Evolutionary conservation across 2,329 filamentous ascomycete species (phyloP).

Genomic region (Fusarium heterosporum): DNA sequence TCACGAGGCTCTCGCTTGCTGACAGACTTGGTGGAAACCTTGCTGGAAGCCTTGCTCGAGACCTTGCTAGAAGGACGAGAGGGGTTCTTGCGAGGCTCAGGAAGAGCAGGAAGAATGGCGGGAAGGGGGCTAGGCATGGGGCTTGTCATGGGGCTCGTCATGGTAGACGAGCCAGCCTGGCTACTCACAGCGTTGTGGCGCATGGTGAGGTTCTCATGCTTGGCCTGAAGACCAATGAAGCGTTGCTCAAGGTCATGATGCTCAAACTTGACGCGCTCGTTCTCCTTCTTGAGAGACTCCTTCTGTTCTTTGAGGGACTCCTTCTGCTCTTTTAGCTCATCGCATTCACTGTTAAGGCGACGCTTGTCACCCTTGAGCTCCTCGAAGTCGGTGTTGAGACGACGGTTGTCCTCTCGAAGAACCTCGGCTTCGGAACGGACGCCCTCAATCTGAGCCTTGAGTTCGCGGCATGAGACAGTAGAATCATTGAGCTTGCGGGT

Average conservation of each 20-base stretch:
- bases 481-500: slow-evolving; percentile 35
- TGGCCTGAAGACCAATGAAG: slow-evolving; percentile 46
- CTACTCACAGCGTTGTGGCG: slow-evolving; percentile 46
- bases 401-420: slow-evolving; percentile 45
- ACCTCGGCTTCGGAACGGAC: slow-evolving; percentile 44
- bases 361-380: slow-evolving; percentile 46
- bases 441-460: slow-evolving; percentile 46
- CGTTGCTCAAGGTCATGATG: slow-evolving; percentile 45
- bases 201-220: slow-evolving; percentile 48
- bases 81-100: slow-evolving; percentile 47
- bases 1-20: slow-evolving; percentile 45
- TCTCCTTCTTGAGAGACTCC: slow-evolving; percentile 43
- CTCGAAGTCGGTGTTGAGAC: slow-evolving; percentile 42
- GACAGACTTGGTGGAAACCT: slow-evolving; percentile 41
- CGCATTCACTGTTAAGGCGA: slow-evolving; percentile 46
- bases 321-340: slow-evolving; percentile 41
- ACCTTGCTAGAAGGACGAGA: slow-evolving; percentile 48
- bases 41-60: slow-evolving; percentile 49
- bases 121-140: slow-evolving; percentile 42
- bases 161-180: slow-evolving; percentile 38
- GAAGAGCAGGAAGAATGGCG: slow-evolving; percentile 42
- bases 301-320: slow-evolving; percentile 41
- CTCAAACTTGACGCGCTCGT: slow-evolving; percentile 47
- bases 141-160: slow-evolving; percentile 45
- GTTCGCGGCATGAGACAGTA: slow-evolving; percentile 41